phyloP scores from a whole-genome alignment of 306 rosid genomes.

The Casuarina equisetifolia region DNA sequence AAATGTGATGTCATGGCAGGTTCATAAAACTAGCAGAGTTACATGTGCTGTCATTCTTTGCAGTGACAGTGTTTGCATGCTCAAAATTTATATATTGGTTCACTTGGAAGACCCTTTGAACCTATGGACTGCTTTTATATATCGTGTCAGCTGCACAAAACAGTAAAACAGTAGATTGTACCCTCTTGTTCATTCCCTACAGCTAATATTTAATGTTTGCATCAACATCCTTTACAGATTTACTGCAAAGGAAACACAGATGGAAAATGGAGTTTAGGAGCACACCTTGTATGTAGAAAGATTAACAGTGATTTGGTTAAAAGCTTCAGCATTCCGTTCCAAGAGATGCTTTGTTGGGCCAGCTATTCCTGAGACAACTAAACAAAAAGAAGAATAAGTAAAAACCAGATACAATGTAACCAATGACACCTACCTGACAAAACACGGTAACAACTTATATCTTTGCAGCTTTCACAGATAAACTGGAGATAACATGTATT shows the following conservation, averaged over 20 bases:
- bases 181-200: not conserved
- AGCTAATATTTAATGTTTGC: not conserved
- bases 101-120: not conserved
- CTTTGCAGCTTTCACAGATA: not conserved
- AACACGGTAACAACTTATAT: not conserved
- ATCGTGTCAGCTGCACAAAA: not conserved
- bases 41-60: not conserved
- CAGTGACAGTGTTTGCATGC: not conserved
- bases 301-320: conserved; percentile 72
- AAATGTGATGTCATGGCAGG: conserved; percentile 2
- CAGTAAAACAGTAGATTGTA: not conserved
- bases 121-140: not conserved
- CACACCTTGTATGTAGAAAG: conserved; percentile 80
- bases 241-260: not conserved
- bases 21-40: not conserved
- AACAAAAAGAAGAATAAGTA: conserved; percentile 35
- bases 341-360: conserved; percentile 66
- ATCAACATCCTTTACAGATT: conserved; percentile 1
- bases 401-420: not conserved
- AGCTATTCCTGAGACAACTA: conserved; percentile 57
- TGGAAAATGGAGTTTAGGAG: conserved; percentile 16
- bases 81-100: not conserved
- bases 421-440: not conserved
- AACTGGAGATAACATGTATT: not conserved
- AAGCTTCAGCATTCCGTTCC: conserved; percentile 86